phyloP scores from a whole-genome alignment of 2,329 filamentous ascomycete genomes.

The Alternaria arborescens region DNA sequence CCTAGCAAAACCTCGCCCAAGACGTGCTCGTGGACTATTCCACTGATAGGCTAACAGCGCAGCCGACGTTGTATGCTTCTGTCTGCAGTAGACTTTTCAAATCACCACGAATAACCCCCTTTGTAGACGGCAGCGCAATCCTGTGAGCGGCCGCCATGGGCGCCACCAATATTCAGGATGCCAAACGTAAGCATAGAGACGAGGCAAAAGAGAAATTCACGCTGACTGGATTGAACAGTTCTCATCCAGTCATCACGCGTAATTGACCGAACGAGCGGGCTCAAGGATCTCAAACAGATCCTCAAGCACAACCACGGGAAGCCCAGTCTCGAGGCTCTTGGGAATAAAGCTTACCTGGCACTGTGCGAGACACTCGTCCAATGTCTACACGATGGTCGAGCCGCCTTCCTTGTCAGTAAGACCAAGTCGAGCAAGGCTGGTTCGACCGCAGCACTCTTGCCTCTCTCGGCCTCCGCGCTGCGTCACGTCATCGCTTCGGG shows the following conservation, averaged over 20 bases:
- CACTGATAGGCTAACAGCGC: neutral
- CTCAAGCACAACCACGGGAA: conserved; percentile 62
- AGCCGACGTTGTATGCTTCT: neutral
- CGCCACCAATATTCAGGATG: conserved; percentile 46
- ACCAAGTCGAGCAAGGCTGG: conserved; percentile 47
- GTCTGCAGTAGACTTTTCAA: neutral
- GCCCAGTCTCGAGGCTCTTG: conserved; percentile 59
- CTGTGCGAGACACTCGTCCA: conserved; percentile 84
- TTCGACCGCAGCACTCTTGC: conserved; percentile 61
- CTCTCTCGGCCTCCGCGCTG: conserved; percentile 74
- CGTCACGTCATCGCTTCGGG: conserved; percentile 76
- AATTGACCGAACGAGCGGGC: conserved; percentile 60
- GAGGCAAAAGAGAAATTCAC: neutral
- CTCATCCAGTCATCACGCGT: conserved; percentile 38
- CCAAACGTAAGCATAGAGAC: conserved; percentile 37
- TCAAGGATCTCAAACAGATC: conserved; percentile 65
- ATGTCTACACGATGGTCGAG: conserved; percentile 72
- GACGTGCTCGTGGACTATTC: neutral
- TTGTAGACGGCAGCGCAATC: conserved; percentile 13
- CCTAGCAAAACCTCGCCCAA: neutral
- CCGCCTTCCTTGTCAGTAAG: conserved; percentile 63
- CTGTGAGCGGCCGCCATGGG: conserved; percentile 34
- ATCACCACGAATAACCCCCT: neutral
- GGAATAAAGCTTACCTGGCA: conserved; percentile 80
- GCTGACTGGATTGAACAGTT: conserved; percentile 32